These are phyloP conservation scores for Boletus reticulatus DNA, from an alignment of 768 basidiomycete species.

Conservation along the genomic window DNA sequence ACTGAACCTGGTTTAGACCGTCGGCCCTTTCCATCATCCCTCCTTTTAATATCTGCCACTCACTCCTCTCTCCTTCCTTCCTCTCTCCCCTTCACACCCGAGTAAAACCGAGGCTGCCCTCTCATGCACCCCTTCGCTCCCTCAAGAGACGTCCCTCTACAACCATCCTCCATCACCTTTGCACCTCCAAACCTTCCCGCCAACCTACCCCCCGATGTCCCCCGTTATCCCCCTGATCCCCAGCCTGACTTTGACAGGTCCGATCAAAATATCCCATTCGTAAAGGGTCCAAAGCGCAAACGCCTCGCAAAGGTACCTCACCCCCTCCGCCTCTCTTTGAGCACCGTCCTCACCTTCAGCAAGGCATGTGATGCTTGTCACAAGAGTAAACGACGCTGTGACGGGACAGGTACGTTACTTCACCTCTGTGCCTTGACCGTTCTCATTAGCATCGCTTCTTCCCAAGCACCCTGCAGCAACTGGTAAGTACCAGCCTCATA, in stretches of 20 bases:
- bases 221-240: constrained; percentile 20
- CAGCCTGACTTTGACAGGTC: constrained; percentile 26
- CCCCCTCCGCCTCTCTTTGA: not conserved
- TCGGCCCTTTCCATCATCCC: constrained; percentile 23
- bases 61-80: constrained; percentile 1
- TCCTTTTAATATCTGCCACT: constrained; percentile 25
- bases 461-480: constrained; percentile 74
- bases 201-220: constrained; percentile 17
- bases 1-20: constrained; percentile 25
- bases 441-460: constrained; percentile 5
- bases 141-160: constrained; percentile 16
- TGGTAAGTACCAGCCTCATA: constrained; percentile 46
- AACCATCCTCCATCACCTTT: constrained; percentile 23
- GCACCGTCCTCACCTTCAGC: constrained; percentile 6
- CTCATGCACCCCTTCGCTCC: constrained; percentile 39
- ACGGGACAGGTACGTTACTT: constrained; percentile 63
- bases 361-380: constrained; percentile 82
- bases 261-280: constrained; percentile 39
- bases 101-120: not conserved
- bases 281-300: constrained; percentile 53
- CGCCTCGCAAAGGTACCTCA: constrained; percentile 48
- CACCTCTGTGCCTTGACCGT: constrained; percentile 2
- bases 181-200: constrained; percentile 18
- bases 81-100: not conserved
- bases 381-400: constrained; percentile 81